Conservation (phyloP, 805 yeast species). For the Sugiyamaella boreocaroliniensis region DNA sequence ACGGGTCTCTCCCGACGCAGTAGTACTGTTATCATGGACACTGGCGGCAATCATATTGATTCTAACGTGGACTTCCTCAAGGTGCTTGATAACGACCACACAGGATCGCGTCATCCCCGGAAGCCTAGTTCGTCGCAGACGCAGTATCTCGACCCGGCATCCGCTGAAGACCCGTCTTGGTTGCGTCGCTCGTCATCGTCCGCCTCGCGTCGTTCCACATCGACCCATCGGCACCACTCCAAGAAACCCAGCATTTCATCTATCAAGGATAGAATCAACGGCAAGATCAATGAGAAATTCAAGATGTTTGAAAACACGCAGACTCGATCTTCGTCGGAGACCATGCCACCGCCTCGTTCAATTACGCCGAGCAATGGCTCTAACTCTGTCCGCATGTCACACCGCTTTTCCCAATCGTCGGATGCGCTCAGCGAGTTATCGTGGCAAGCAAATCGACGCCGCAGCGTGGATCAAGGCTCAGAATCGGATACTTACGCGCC, state of each 20-base stretch:
- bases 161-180: background rate
- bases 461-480: background rate
- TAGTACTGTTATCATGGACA: conserved; percentile 30
- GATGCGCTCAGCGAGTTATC: background rate
- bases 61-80: conserved; percentile 34
- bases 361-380: conserved; percentile 5
- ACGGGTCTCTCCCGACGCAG: conserved; percentile 30
- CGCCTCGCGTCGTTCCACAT: conserved; percentile 1
- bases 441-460: background rate
- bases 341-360: conserved; percentile 10
- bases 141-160: background rate
- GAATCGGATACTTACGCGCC: background rate
- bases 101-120: conserved; percentile 7
- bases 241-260: conserved; percentile 19
- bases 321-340: background rate
- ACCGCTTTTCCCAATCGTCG: background rate
- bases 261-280: conserved; percentile 15
- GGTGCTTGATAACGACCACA: conserved; percentile 24
- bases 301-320: conserved; percentile 7
- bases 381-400: background rate
- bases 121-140: conserved; percentile 8
- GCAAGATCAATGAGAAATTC: conserved; percentile 17
- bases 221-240: conserved; percentile 9
- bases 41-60: conserved; percentile 25
- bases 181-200: conserved; percentile 1